Evolutionary conservation across 495 filamentous ascomycete species (phyloP).

Genomic region (Achaetomiella virescens): DNA sequence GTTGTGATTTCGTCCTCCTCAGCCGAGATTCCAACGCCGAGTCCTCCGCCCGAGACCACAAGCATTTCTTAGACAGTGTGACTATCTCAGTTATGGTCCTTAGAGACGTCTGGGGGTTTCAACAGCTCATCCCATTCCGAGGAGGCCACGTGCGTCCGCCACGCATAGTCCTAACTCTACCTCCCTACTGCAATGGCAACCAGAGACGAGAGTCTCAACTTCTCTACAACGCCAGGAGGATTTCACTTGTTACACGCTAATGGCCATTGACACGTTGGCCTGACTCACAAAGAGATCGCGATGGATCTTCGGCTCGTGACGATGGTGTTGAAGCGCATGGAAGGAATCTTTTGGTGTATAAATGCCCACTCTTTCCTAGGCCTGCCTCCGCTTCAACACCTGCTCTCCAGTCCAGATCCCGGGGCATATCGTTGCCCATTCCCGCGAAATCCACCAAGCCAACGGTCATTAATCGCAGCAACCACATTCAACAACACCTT

Average conservation of each 20-base stretch:
- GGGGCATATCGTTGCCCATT: too few relatives aligned
- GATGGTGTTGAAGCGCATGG: neutral
- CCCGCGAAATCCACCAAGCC: too few relatives aligned
- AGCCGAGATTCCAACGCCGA: too few relatives aligned
- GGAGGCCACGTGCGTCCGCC: neutral
- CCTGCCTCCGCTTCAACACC: too few relatives aligned
- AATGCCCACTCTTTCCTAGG: neutral
- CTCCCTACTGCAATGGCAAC: too few relatives aligned
- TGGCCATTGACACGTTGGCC: neutral
- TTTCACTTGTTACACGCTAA: neutral
- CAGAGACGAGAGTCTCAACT: neutral
- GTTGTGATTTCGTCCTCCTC: too few relatives aligned
- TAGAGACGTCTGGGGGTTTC: too few relatives aligned
- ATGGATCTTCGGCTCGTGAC: neutral
- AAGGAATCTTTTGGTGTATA: neutral
- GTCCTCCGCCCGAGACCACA: too few relatives aligned
- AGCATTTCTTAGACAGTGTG: too few relatives aligned
- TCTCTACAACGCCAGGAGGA: neutral
- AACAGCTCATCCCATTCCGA: too few relatives aligned
- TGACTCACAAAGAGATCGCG: neutral
- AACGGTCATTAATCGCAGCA: neutral
- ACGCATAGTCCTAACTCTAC: neutral
- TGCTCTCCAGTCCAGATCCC: too few relatives aligned
- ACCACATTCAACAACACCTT: neutral
- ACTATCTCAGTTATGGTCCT: too few relatives aligned